These are phyloP conservation scores for Lasiosphaeriaceae sp. DNA, from an alignment of 495 filamentous ascomycete species.

Conservation along the genomic window DNA sequence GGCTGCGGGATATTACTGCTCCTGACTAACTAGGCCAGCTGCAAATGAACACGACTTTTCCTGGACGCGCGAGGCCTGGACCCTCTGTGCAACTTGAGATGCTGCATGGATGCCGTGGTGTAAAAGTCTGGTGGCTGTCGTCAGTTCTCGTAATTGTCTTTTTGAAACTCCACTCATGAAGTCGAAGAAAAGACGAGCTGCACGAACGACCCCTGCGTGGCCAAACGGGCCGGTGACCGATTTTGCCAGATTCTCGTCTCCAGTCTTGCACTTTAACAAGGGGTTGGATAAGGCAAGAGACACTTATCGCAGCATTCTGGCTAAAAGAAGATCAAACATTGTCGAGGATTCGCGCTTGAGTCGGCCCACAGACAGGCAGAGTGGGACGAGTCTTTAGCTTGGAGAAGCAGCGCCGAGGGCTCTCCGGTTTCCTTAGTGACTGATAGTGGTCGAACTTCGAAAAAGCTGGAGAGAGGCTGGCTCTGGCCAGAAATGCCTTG, in stretches of 20 bases:
- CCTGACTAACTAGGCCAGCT: not conserved
- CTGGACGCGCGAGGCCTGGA: not conserved
- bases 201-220: slow-evolving; percentile 13
- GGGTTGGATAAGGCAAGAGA: slow-evolving; percentile 13
- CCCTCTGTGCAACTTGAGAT: not conserved
- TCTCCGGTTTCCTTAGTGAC: slow-evolving; percentile 6
- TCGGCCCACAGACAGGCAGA: slow-evolving; percentile 13
- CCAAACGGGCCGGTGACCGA: slow-evolving; percentile 43
- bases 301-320: slow-evolving; percentile 34
- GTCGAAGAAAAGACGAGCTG: slow-evolving; percentile 3
- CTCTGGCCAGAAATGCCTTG: slow-evolving; percentile 1
- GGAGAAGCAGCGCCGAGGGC: not conserved
- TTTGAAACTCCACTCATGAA: not conserved
- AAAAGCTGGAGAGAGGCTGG: not conserved
- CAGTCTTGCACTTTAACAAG: slow-evolving; percentile 8
- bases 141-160: not conserved
- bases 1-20: not conserved
- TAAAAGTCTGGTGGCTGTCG: not conserved
- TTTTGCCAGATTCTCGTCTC: slow-evolving; percentile 39
- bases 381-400: slow-evolving; percentile 5
- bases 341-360: slow-evolving; percentile 8
- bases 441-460: slow-evolving; percentile 1
- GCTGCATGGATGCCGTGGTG: not conserved
- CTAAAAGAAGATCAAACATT: slow-evolving; percentile 47
- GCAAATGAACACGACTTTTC: not conserved